Evolutionary conservation across 257 asterid species (phyloP), one percentile per base, ranked within the genome.

Genomic region (Fraxinus americana): DNA sequence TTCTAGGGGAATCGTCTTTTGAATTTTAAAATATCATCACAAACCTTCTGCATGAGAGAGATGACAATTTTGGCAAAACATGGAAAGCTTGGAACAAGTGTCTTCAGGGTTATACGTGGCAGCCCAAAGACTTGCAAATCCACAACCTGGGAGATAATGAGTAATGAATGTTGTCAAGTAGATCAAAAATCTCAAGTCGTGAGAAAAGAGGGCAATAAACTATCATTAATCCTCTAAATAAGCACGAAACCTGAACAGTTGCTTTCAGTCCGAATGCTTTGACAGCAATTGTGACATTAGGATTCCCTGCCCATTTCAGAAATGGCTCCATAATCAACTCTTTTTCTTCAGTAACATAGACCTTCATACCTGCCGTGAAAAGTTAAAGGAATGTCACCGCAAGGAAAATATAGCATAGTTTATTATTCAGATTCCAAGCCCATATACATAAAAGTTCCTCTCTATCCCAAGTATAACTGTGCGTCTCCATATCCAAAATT

Each of bases 281-380:
- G 70, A 90, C 92, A 48, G 90, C 92, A 75, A 96, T 83, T 30
- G 88, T 78, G 39, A 96, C 83, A 79, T 96, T 89, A 80, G 99
- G 99, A 88, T 93, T 93, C 59, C 92, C 98, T 1, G 99, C 99
- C 99, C 99, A 93, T 86, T 96, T 96, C 72, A 96, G n/a, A 57
- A 81, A 85, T 82, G 99, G 99, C 85, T 96, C 98, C 98, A 96
- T 90, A 85, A 96, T 96, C 93, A 96, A 89, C 90, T 96, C 97
- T 72, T 96, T 93, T 77, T 89, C 93, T 48, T 89, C 90, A 72
- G 93, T 89, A 75, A 78, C 39, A 52, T 89, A 87, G 69, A 89
- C 91, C 78, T 89, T 89, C 91, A 89, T 87, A 82, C 93, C 93
- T 89, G 83, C 72, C 54, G 78, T 8, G 54, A 63, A 79, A 77